Evolutionary conservation across 306 rosid genomes (phyloP).

Genomic region (Vigna radiata): DNA sequence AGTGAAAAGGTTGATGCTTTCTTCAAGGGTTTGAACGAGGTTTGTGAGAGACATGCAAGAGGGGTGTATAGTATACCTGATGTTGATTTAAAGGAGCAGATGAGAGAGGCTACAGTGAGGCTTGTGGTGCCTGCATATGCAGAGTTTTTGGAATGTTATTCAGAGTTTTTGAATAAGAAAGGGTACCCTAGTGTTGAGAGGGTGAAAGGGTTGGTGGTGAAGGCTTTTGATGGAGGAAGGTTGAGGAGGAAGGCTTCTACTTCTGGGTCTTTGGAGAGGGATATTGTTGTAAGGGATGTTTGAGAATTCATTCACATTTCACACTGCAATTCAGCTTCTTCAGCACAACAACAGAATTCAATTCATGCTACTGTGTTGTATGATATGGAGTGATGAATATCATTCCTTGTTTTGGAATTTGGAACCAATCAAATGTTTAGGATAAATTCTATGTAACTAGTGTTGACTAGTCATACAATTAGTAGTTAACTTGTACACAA

Average conservation of each 20-base stretch:
- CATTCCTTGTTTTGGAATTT: background rate
- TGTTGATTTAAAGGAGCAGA: slow-evolving; percentile 73
- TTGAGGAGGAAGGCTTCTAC: slow-evolving; percentile 48
- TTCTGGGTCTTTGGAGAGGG: slow-evolving; percentile 51
- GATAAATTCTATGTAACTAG: too few species aligned
- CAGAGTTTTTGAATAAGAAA: slow-evolving; percentile 57
- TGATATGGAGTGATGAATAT: background rate
- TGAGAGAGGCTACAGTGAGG: slow-evolving; percentile 65
- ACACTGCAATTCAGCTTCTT: background rate
- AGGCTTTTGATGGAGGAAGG: slow-evolving; percentile 56
- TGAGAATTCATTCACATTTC: background rate
- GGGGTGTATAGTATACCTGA: slow-evolving; percentile 67
- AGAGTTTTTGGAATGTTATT: slow-evolving; percentile 60
- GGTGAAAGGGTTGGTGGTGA: slow-evolving; percentile 55
- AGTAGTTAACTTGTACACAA: too few species aligned
- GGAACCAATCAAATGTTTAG: background rate
- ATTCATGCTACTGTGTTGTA: background rate
- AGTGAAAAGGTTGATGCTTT: slow-evolving; percentile 65
- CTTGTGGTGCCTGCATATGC: slow-evolving; percentile 61
- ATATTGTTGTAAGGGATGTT: slow-evolving; percentile 10
- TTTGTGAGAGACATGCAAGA: slow-evolving; percentile 55
- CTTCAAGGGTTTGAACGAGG: slow-evolving; percentile 62
- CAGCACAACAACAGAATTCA: background rate
- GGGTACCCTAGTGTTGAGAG: slow-evolving; percentile 58
- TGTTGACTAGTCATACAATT: too few species aligned